Evolutionary conservation across 495 filamentous ascomycete genomes (phyloP).

Genomic region (Penicillium cosmopolitanum): DNA sequence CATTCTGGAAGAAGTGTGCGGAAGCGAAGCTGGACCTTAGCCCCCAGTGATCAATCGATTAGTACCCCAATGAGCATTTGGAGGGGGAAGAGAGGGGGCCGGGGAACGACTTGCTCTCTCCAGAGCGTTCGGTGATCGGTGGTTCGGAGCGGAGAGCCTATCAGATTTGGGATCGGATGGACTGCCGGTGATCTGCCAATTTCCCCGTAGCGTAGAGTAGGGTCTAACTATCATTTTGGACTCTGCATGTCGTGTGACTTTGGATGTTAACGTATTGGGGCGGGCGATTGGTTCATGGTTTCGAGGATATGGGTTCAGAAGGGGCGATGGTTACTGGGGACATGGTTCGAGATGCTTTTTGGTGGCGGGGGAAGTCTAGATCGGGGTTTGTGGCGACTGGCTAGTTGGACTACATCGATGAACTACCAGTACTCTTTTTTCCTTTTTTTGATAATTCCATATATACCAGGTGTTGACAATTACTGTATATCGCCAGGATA

Average conservation of each 20-base stretch:
- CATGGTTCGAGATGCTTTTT: neutral
- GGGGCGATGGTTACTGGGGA: neutral
- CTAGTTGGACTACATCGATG: no score
- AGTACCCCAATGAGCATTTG: neutral
- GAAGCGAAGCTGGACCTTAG: neutral
- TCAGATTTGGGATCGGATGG: constrained; percentile 8
- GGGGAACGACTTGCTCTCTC: constrained; percentile 3
- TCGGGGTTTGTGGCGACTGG: neutral
- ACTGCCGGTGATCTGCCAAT: constrained; percentile 3
- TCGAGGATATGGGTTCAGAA: neutral
- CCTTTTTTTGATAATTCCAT: no score
- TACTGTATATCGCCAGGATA: neutral
- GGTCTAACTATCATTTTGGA: neutral
- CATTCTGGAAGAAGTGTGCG: neutral
- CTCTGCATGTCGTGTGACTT: neutral
- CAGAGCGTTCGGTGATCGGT: constrained; percentile 21
- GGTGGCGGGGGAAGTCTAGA: neutral
- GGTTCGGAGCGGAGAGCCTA: constrained; percentile 25
- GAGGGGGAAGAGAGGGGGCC: no score
- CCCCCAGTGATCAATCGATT: neutral
- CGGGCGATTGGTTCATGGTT: neutral
- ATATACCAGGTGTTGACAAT: no score
- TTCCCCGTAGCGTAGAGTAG: neutral
- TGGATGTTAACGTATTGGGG: neutral
- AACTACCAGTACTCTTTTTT: no score